Conservation (phyloP, 1,139 yeast species). For the Suhomyces kunorum region DNA sequence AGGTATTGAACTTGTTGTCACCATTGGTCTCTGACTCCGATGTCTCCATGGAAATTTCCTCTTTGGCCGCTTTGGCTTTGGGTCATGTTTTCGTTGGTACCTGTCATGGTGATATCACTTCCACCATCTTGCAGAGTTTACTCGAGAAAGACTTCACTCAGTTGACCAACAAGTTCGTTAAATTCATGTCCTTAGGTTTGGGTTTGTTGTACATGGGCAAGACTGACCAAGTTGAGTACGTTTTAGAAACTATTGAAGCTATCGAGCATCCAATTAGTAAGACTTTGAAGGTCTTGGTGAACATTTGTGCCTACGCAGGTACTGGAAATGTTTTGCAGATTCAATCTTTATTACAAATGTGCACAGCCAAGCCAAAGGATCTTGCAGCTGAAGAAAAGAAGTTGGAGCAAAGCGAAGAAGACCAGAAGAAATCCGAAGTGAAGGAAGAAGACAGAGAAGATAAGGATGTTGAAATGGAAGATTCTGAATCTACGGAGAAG, state of each 20-base stretch:
- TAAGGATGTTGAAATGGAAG: conserved; percentile 31
- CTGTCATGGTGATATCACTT: conserved; percentile 90
- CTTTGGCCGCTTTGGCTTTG: conserved; percentile 86
- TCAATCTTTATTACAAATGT: conserved; percentile 85
- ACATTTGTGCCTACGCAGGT: conserved; percentile 95
- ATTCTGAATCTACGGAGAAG: conserved; percentile 29
- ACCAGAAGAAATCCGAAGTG: conserved; percentile 21
- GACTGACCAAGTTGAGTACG: conserved; percentile 93
- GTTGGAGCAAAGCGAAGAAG: conserved; percentile 42
- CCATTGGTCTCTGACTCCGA: conserved; percentile 88
- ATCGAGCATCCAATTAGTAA: conserved; percentile 93
- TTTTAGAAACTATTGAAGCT: conserved; percentile 89
- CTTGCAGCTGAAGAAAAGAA: conserved; percentile 36
- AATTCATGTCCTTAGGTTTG: conserved; percentile 88
- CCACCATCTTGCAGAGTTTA: conserved; percentile 84
- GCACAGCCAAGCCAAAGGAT: conserved; percentile 61
- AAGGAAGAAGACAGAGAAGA: conserved; percentile 19
- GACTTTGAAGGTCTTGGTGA: conserved; percentile 85
- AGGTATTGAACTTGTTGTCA: conserved; percentile 69
- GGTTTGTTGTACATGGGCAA: conserved; percentile 93
- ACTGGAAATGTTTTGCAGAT: conserved; percentile 96
- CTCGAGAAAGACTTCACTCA: conserved; percentile 81
- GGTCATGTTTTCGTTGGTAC: conserved; percentile 97
- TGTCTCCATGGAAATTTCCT: conserved; percentile 72
- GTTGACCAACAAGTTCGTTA: conserved; percentile 80